These are phyloP conservation scores for Plasmodium gaboni DNA, from an alignment of 169 alveolate genomes.

Conservation along the genomic window DNA sequence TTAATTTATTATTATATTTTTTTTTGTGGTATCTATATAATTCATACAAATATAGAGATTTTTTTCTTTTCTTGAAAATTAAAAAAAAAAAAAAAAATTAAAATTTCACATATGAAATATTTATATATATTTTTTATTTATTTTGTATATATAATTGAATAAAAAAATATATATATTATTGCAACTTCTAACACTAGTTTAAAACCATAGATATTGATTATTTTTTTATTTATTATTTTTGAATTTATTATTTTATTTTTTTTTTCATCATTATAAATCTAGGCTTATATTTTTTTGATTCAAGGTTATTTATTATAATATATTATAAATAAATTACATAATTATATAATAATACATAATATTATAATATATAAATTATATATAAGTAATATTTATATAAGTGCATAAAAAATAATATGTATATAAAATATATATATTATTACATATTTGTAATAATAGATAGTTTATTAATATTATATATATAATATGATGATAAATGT, in stretches of 20 bases:
- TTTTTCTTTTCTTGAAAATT: neutral
- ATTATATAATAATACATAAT: no score
- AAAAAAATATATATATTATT: neutral
- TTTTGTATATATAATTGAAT: neutral
- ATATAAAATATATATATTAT: no score
- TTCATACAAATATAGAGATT: neutral
- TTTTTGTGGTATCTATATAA: no score
- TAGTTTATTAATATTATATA: no score
- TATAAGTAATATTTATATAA: neutral
- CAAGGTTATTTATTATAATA: neutral
- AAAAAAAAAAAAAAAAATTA: neutral
- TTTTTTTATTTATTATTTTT: neutral
- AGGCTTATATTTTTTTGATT: conserved; percentile 3
- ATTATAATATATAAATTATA: neutral
- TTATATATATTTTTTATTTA: neutral
- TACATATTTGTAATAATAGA: no score
- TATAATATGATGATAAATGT: no score
- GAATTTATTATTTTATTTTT: no score
- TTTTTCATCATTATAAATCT: neutral
- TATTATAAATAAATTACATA: neutral
- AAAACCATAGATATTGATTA: neutral
- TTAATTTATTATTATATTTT: no score
- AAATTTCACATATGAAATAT: neutral
- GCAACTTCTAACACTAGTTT: conserved; percentile 26
- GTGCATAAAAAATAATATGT: no score